phyloP scores from a whole-genome alignment of 768 basidiomycete genomes.

The Psilocybe cubensis region DNA sequence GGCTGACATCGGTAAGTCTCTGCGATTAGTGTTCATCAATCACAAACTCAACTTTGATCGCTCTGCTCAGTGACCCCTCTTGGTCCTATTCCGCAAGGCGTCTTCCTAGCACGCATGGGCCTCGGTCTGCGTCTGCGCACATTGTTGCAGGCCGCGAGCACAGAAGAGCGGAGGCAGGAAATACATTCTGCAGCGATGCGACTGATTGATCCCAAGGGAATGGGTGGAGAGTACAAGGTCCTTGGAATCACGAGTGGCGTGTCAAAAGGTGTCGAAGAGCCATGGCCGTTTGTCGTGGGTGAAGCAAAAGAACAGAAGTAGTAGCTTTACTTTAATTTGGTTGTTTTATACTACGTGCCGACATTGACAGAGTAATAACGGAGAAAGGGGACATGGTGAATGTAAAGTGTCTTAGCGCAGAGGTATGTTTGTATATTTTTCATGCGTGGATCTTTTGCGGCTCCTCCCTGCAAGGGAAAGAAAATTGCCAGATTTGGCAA shows the following conservation, averaged over 20 bases:
- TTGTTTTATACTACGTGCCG: neutral
- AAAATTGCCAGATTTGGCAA: no score
- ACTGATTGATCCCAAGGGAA: constrained; percentile 78
- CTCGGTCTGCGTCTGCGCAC: constrained; percentile 65
- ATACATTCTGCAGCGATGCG: constrained; percentile 67
- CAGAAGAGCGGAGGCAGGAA: constrained; percentile 50
- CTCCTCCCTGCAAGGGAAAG: no score
- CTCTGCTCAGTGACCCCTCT: constrained; percentile 43
- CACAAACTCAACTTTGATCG: no score
- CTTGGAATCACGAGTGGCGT: constrained; percentile 58
- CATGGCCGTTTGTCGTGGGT: constrained; percentile 39
- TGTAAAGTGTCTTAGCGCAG: no score
- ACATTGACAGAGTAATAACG: no score
- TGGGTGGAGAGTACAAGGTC: constrained; percentile 89
- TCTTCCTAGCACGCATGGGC: constrained; percentile 83
- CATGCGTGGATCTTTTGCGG: no score
- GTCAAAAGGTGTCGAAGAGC: neutral
- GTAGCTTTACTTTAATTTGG: neutral
- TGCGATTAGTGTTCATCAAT: no score
- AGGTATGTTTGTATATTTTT: no score
- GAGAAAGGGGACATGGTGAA: no score
- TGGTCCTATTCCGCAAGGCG: constrained; percentile 75
- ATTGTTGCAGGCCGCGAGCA: constrained; percentile 54
- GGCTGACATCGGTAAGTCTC: constrained; percentile 62
- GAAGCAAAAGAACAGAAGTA: neutral